Base-by-base conservation (phyloP, 1,139 yeast genomes). In the Suhomyces yuchorum region DNA sequence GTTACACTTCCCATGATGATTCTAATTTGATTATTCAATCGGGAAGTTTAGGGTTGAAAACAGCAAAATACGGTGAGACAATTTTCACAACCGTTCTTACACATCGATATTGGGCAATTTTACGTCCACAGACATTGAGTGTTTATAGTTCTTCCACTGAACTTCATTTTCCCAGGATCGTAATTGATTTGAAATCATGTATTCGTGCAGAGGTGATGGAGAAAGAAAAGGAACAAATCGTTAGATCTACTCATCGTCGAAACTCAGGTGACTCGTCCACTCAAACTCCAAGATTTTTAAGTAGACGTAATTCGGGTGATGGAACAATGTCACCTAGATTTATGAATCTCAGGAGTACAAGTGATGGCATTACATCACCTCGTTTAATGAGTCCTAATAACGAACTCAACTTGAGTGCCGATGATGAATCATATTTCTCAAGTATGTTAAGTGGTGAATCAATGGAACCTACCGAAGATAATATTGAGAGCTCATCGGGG, bases 81-180 rank as follows among this genome's bases (percentile, higher is more conserved):
- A 58, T 67, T n/a, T 65, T 75, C 42, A 59, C 67, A 6, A 58
- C 75, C 1, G 69, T 70, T 1, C 52, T 70, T 7, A 71, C 77
- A 8, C 65, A 61, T 51, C 64, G 48, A 28, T 85, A 78, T 61
- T 93, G 97, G 97, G 90, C 91, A 12, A 79, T 90, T 2, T 69
- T 92, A 50, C 73, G 87, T 53, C 82, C 84, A 37, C 85, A 85
- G 46, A 80, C 92, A 0, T 72, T 92, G 19, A 77, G 89, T 3
- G 76, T 89, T 42, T 91, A 87, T 63, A 69, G 80, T 8, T 81
- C 82, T 5, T 80, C 96, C 1, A 84, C 90, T 0, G 96, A 90
- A 48, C 69, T 87, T 19, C 91, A 91, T 65, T 91, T 91, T 67
- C 98, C 98, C 0, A 72, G 75, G 6, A 70, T 87, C 32, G 85